These are phyloP conservation scores for Nicotiana attenuata DNA, from an alignment of 257 asterid species.

Conservation along the genomic window DNA sequence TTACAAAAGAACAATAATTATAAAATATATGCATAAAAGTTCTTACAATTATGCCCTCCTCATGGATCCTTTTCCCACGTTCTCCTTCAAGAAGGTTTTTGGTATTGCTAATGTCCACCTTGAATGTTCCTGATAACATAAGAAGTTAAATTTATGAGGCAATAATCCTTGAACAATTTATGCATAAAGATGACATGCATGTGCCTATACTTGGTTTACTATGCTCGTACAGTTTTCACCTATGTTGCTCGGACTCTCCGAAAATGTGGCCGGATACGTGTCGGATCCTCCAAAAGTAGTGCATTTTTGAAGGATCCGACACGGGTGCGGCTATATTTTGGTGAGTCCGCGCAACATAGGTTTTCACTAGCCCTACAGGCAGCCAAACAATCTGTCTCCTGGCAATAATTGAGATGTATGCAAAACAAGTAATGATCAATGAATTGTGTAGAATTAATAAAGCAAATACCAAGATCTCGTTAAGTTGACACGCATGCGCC, in stretches of 20 bases:
- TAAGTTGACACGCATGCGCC: not conserved
- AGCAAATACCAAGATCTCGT: too few relatives aligned
- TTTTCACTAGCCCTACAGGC: not conserved
- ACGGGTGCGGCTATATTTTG: too few relatives aligned
- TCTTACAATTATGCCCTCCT: slow-evolving; percentile 66
- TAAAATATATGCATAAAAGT: not conserved
- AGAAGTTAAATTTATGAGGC: not conserved
- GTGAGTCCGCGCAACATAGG: too few relatives aligned
- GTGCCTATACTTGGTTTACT: not conserved
- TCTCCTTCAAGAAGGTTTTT: slow-evolving; percentile 82
- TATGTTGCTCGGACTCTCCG: too few relatives aligned
- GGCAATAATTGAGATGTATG: too few relatives aligned
- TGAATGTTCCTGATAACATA: slow-evolving; percentile 59
- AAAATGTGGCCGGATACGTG: too few relatives aligned
- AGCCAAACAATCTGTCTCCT: slow-evolving; percentile 1
- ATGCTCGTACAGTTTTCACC: not conserved
- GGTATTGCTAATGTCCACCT: slow-evolving; percentile 75
- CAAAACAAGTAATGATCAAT: too few relatives aligned
- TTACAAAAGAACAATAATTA: not conserved
- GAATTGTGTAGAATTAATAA: not conserved
- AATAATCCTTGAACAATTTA: not conserved
- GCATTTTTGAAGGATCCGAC: too few relatives aligned
- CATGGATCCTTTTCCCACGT: slow-evolving; percentile 56
- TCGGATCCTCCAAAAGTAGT: too few relatives aligned
- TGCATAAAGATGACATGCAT: not conserved